phyloP scores from a whole-genome alignment of 1,284 basidiomycete species.

The Schizophyllum commune region DNA sequence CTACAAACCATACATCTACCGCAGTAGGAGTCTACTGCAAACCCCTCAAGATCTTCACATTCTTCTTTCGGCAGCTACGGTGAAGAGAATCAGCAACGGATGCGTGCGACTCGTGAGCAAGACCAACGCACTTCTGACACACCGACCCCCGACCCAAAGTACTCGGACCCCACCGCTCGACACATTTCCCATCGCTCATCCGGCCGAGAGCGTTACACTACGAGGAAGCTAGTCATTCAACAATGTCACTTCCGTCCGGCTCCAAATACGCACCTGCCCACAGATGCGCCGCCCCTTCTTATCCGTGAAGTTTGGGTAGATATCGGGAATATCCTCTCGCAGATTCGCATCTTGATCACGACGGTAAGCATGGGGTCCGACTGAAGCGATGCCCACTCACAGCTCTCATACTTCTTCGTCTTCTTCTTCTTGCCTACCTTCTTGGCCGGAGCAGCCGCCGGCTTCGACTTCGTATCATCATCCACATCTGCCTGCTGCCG shows the following conservation, averaged over 20 bases:
- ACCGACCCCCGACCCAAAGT: not conserved
- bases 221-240: too few relatives aligned
- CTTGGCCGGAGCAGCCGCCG: not conserved
- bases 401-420: not conserved
- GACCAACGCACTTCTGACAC: not conserved
- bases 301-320: not conserved
- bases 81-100: too few relatives aligned
- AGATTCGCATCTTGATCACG: not conserved
- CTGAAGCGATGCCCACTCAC: not conserved
- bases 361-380: not conserved
- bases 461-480: not conserved
- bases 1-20: too few relatives aligned
- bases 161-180: not conserved
- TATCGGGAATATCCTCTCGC: not conserved
- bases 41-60: too few relatives aligned
- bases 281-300: not conserved
- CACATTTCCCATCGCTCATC: not conserved
- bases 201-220: not conserved
- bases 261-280: not conserved
- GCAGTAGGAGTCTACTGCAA: too few relatives aligned
- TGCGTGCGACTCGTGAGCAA: too few relatives aligned
- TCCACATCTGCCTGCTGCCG: not conserved
- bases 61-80: too few relatives aligned
- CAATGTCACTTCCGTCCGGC: too few relatives aligned
- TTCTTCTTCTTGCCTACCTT: not conserved